A percentile compares a stretch with the other conserved stretches of the same genome.
These are phyloP conservation scores for Acidomyces sp. DNA, from an alignment of 495 filamentous ascomycete genomes.

Conservation along the genomic window DNA sequence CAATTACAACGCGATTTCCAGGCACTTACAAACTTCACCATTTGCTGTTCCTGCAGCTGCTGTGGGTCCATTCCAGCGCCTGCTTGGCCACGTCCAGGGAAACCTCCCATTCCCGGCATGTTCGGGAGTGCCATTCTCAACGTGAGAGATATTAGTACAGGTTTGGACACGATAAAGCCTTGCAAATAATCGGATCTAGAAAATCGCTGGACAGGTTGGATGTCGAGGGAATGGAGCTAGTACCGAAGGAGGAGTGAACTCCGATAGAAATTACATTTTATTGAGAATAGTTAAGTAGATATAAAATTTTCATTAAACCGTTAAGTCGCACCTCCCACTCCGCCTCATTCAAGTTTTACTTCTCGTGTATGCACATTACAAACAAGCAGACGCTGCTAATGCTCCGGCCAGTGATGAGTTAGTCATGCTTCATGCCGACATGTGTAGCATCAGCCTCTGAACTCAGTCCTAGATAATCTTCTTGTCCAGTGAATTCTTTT, in stretches of 20 bases:
- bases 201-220: neutral
- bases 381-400: no score
- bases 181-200: neutral
- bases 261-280: no score
- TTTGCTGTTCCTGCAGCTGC: constrained; percentile 23
- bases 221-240: neutral
- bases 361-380: no score
- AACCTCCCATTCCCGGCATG: constrained; percentile 16
- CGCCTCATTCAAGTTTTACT: no score
- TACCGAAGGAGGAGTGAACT: neutral
- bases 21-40: constrained; percentile 22
- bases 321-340: no score
- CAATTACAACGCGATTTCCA: neutral
- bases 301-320: no score
- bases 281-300: no score
- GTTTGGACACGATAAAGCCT: no score
- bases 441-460: constrained; percentile 2
- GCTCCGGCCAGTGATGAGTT: no score
- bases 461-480: constrained; percentile 12
- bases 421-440: neutral
- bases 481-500: constrained; percentile 9
- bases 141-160: no score
- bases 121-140: constrained; percentile 17
- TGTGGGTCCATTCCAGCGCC: constrained; percentile 15
- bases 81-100: neutral